Evolutionary conservation across 768 basidiomycete genomes (phyloP).

Genomic region (Suillus alpinus): DNA sequence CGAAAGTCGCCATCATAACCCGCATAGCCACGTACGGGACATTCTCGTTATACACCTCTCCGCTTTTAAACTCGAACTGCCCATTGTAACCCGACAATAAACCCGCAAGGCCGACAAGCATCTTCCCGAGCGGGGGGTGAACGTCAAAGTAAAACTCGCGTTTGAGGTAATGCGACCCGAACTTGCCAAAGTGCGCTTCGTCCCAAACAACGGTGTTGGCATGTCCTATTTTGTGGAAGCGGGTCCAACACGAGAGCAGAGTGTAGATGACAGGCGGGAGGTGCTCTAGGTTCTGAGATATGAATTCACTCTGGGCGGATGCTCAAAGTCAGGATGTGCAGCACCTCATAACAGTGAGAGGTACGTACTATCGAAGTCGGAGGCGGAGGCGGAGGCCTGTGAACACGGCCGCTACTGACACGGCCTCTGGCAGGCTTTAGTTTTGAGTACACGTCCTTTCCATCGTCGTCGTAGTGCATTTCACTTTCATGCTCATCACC

Average conservation of each 20-base stretch:
- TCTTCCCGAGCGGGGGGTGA: constrained; percentile 97
- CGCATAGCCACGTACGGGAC: constrained; percentile 96
- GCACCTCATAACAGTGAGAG: not conserved
- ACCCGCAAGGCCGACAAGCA: constrained; percentile 95
- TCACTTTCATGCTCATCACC: constrained; percentile 25
- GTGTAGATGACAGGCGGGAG: constrained; percentile 84
- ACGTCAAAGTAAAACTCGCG: constrained; percentile 99
- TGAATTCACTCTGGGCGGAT: constrained; percentile 59
- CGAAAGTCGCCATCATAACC: constrained; percentile 91
- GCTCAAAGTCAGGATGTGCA: constrained; percentile 10
- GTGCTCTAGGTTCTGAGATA: constrained; percentile 77
- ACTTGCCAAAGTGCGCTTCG: constrained; percentile 99
- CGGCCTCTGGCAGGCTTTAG: constrained; percentile 35
- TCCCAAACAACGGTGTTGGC: constrained; percentile 93
- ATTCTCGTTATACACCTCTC: constrained; percentile 72
- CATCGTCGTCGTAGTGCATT: constrained; percentile 52
- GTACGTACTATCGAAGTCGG: constrained; percentile 58
- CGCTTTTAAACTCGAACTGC: constrained; percentile 91
- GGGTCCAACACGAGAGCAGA: constrained; percentile 90
- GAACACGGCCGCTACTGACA: constrained; percentile 57
- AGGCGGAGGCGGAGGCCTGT: constrained; percentile 61
- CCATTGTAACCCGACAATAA: constrained; percentile 91
- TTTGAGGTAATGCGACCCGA: constrained; percentile 97
- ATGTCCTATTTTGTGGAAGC: constrained; percentile 89
- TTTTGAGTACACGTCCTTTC: constrained; percentile 66